Conservation (phyloP, 164 flowering plant genomes). For the Macadamia tetraphylla region DNA sequence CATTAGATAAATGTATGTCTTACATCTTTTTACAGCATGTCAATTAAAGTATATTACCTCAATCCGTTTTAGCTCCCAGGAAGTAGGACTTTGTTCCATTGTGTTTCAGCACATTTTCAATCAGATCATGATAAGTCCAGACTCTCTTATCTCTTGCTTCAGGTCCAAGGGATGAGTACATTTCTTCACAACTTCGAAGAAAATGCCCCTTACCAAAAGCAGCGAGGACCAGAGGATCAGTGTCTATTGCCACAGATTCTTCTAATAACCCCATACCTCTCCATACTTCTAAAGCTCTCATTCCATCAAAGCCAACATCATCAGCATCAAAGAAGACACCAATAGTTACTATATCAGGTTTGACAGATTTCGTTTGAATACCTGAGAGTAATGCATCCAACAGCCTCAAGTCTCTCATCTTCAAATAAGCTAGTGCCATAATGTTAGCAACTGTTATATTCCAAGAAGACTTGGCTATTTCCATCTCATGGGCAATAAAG, state of each 20-base stretch:
- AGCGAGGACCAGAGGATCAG: slow-evolving; percentile 52
- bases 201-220: slow-evolving; percentile 62
- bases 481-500: slow-evolving; percentile 38
- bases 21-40: too few relatives aligned
- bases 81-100: slow-evolving; percentile 8
- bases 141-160: slow-evolving; percentile 27
- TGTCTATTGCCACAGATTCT: slow-evolving; percentile 41
- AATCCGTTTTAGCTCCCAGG: slow-evolving; percentile 1
- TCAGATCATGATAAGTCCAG: slow-evolving; percentile 43
- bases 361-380: slow-evolving; percentile 22
- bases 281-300: slow-evolving; percentile 30
- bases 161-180: slow-evolving; percentile 31
- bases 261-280: slow-evolving; percentile 30
- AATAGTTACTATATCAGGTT: slow-evolving; percentile 53
- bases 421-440: slow-evolving; percentile 42
- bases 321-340: slow-evolving; percentile 49
- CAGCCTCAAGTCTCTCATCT: slow-evolving; percentile 39
- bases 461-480: slow-evolving; percentile 31
- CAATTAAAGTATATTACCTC: too few relatives aligned
- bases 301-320: slow-evolving; percentile 28
- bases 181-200: slow-evolving; percentile 37
- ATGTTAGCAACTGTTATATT: slow-evolving; percentile 36
- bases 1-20: too few relatives aligned
- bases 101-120: slow-evolving; percentile 29
- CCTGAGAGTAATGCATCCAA: slow-evolving; percentile 26